phyloP scores from a whole-genome alignment of 257 asterid species.

The Leonotis leonurus region DNA sequence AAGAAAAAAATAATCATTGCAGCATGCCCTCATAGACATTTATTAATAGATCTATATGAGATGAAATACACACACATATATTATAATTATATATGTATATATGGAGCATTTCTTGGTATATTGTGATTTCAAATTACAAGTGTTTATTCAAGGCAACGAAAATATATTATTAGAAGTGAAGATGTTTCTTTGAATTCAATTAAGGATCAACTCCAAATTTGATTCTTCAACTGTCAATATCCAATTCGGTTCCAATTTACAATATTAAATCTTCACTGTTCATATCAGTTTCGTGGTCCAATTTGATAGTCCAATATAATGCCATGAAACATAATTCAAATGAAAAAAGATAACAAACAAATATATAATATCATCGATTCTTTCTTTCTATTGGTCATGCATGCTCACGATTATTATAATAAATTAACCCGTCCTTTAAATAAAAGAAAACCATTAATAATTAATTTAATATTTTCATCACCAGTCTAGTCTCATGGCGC shows the following conservation, averaged over 20 bases:
- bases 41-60: too few species aligned
- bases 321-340: too few species aligned
- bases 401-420: too few species aligned
- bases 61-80: too few species aligned
- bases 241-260: neutral
- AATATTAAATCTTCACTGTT: neutral
- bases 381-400: neutral
- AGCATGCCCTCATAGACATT: too few species aligned
- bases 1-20: too few species aligned
- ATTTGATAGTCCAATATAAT: conserved; percentile 20
- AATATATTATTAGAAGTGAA: neutral
- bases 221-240: conserved; percentile 9
- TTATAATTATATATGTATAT: too few species aligned
- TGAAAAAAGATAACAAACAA: neutral
- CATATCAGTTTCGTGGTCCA: conserved; percentile 17
- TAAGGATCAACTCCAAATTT: neutral
- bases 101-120: neutral
- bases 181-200: neutral
- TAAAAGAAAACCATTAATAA: too few species aligned
- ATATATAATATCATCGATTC: neutral
- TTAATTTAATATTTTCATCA: neutral
- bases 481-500: conserved; percentile 6
- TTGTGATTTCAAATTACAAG: too few species aligned
- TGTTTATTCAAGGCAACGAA: neutral
- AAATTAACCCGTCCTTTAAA: too few species aligned